These are phyloP conservation scores for Cadophora sp. DNA, from an alignment of 2,329 filamentous ascomycete species.

Conservation along the genomic window DNA sequence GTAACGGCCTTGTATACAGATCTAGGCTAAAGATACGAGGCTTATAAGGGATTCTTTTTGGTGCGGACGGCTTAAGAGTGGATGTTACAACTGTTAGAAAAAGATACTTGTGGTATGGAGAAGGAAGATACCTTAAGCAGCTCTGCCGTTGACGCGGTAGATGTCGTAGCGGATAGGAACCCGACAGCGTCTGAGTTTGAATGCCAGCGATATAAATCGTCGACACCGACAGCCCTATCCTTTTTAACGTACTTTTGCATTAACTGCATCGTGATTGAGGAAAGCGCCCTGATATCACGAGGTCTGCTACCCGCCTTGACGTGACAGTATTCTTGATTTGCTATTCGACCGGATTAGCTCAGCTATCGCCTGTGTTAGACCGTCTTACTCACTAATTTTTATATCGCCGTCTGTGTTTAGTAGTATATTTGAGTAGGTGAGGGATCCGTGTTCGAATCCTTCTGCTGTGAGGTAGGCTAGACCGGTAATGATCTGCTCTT, in stretches of 20 bases:
- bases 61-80: conserved; percentile 15
- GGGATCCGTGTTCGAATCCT: no score
- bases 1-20: conserved; percentile 7
- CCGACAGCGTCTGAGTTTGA: conserved; percentile 39
- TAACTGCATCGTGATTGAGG: background rate
- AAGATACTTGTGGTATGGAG: background rate
- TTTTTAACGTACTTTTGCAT: conserved; percentile 43
- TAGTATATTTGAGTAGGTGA: no score
- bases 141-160: conserved; percentile 35
- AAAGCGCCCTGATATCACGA: background rate
- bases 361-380: no score
- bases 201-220: conserved; percentile 44
- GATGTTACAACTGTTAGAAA: conserved; percentile 3
- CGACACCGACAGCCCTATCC: conserved; percentile 43
- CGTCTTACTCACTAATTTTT: no score
- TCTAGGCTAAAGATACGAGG: conserved; percentile 1
- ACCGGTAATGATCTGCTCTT: no score
- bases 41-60: conserved; percentile 23
- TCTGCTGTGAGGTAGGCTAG: no score
- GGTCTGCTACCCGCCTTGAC: background rate
- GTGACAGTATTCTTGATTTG: no score
- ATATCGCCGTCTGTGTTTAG: no score
- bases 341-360: no score
- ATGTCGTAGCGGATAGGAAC: conserved; percentile 45
- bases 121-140: conserved; percentile 22